Percentiles rank a stretch among this genome's conserved stretches.
Evolutionary conservation across 2,329 filamentous ascomycete genomes (phyloP).

Genomic region (Aspergillus nomiae): DNA sequence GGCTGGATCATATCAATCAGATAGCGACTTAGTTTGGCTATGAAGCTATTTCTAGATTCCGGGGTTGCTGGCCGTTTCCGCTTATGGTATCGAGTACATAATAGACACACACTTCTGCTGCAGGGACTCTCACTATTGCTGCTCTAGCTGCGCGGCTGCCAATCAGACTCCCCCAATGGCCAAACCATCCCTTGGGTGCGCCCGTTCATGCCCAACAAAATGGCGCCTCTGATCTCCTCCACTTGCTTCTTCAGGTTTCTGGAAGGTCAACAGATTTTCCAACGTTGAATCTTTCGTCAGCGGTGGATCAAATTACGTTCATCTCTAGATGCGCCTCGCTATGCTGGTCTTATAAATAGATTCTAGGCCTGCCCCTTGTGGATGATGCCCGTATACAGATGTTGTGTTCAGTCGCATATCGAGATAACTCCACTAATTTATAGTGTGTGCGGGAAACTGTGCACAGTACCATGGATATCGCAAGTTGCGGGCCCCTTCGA

Average conservation of each 20-base stretch:
- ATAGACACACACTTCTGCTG: background rate
- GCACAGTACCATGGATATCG: background rate
- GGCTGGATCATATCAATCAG: constrained; percentile 20
- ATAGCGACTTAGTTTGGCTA: constrained; percentile 1
- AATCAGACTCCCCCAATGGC: background rate
- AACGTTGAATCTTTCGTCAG: background rate
- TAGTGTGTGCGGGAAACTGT: background rate
- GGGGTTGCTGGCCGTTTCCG: background rate
- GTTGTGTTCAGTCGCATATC: background rate
- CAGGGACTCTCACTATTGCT: background rate
- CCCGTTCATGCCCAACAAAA: background rate
- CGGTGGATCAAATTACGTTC: background rate
- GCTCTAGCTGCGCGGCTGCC: background rate
- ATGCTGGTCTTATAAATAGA: background rate
- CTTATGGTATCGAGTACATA: background rate
- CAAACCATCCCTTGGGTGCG: background rate
- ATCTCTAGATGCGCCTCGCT: background rate
- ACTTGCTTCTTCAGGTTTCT: constrained; percentile 1
- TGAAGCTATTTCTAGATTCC: background rate
- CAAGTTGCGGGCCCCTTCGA: background rate
- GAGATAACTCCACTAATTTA: background rate
- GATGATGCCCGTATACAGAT: background rate
- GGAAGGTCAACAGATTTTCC: background rate
- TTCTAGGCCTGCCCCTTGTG: background rate
- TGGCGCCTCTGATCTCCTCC: background rate